Evolutionary conservation across 441 rosid genomes (phyloP), one percentile per base, ranked within the genome.

Genomic region (California macrophylla): DNA sequence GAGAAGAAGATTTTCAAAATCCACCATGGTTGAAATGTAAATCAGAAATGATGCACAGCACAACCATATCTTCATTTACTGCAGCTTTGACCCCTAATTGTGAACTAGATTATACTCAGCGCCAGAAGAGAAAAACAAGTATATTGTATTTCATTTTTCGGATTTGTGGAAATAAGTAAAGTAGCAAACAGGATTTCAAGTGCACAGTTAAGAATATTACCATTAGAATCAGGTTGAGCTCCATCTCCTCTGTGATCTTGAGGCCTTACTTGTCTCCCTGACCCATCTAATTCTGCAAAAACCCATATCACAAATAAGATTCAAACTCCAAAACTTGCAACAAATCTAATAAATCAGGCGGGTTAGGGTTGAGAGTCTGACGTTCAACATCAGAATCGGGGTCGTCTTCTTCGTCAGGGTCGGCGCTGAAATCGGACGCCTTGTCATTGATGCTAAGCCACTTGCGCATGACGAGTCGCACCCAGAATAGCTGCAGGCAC

Each of bases 401-500:
- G 6, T 68, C 80, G 20, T 68, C 65, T 3, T 63, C 69, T 0
- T 77, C 84, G n/a, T 87, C 93, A 4, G 89, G 61, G 76, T 93
- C 98, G 8, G 96, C 95, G 38, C 95, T 86, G 80, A 80, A 93
- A 76, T 93, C 93, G 71, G 93, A 87, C 56, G 80, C 91, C 70
- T 66, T 82, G 69, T 82, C 62, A 63, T 73, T 72, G 78, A 93
- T 86, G 79, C 91, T 89, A 62, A 93, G 82, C 95, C 83, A 88
- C 78, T 89, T 91, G 66, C 97, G 88, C 83, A 93, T 56, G 66
- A 90, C 80, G 21, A 85, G 76, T 56, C 87, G 77, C 0, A 90
- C 87, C 98, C 98, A 91, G 71, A 89, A 78, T 69, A 85, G 82
- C 97, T 93, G 91, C 76, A 81, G 78, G 86, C 84, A 82, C 73